These are phyloP conservation scores for Mortierella sp. DNA, from an alignment of 371 early-diverging fungal species.

Conservation along the genomic window DNA sequence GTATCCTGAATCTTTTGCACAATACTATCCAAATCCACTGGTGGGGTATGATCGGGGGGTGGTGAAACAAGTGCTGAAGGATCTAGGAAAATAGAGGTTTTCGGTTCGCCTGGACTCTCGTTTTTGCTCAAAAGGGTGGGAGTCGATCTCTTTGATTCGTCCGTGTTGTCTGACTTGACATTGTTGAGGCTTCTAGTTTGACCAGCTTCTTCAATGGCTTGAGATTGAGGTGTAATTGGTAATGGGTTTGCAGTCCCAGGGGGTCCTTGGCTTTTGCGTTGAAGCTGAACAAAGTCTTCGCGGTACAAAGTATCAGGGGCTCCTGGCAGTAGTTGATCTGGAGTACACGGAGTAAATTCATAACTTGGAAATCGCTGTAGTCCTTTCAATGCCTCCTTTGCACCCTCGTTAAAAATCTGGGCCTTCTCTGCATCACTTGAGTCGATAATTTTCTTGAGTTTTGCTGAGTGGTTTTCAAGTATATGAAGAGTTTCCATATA, in stretches of 20 bases:
- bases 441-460: conserved; percentile 36
- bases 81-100: no score
- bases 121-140: no score
- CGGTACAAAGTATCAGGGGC: conserved; percentile 44
- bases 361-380: conserved; percentile 27
- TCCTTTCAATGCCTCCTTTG: conserved; percentile 18
- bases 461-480: conserved; percentile 31
- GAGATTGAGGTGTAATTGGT: neutral
- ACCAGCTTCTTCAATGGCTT: neutral
- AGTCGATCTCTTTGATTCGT: no score
- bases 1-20: conserved; percentile 39
- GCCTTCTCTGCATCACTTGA: conserved; percentile 14
- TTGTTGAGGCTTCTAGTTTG: no score
- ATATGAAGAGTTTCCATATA: conserved; percentile 32
- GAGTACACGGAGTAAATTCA: conserved; percentile 30
- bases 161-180: no score
- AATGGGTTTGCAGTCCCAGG: neutral
- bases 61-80: no score
- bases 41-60: no score
- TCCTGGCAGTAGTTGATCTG: conserved; percentile 43
- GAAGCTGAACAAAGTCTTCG: conserved; percentile 40
- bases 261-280: conserved; percentile 23
- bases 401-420: conserved; percentile 23
- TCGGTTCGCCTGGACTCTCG: no score
- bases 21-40: no score